These are phyloP conservation scores for Colletotrichum melonis DNA, from an alignment of 2,329 filamentous ascomycete species.

Conservation along the genomic window DNA sequence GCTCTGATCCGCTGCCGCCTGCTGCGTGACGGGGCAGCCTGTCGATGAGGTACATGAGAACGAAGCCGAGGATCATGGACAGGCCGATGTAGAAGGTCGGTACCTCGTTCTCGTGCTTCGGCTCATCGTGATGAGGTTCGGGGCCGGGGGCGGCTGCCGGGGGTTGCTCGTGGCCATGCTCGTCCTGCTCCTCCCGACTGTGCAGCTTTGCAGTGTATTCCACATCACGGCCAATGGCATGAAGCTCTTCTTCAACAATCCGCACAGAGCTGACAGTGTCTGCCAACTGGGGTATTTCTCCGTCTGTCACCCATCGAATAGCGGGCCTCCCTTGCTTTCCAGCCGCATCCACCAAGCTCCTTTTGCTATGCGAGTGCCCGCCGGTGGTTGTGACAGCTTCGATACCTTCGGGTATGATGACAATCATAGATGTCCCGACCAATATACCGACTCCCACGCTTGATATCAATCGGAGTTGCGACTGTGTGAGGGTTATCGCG, in stretches of 20 bases:
- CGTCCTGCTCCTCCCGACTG: slow-evolving; percentile 21
- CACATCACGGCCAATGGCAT: not conserved
- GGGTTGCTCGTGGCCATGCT: slow-evolving; percentile 40
- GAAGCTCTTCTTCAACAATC: not conserved
- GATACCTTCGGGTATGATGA: slow-evolving; percentile 97
- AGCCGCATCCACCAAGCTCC: not conserved
- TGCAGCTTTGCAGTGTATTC: slow-evolving; percentile 1
- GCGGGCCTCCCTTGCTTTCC: slow-evolving; percentile 1
- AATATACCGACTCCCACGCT: slow-evolving; percentile 94
- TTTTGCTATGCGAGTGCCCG: slow-evolving; percentile 39
- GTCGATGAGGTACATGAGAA: slow-evolving; percentile 97
- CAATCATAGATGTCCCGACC: slow-evolving; percentile 93
- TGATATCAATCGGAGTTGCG: slow-evolving; percentile 89
- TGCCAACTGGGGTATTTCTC: slow-evolving; percentile 12
- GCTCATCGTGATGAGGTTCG: slow-evolving; percentile 46
- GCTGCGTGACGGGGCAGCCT: slow-evolving; percentile 80
- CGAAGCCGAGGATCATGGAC: slow-evolving; percentile 87
- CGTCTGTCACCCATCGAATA: slow-evolving; percentile 21
- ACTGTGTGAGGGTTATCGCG: slow-evolving; percentile 86
- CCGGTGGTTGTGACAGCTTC: slow-evolving; percentile 82
- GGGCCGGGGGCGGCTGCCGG: slow-evolving; percentile 43
- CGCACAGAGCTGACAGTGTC: not conserved
- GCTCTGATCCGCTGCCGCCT: slow-evolving; percentile 71
- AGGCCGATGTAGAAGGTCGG: slow-evolving; percentile 86
- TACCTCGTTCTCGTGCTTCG: slow-evolving; percentile 52